Base-by-base conservation (phyloP, 23 red algal species). In the Chondrus crispus region DNA sequence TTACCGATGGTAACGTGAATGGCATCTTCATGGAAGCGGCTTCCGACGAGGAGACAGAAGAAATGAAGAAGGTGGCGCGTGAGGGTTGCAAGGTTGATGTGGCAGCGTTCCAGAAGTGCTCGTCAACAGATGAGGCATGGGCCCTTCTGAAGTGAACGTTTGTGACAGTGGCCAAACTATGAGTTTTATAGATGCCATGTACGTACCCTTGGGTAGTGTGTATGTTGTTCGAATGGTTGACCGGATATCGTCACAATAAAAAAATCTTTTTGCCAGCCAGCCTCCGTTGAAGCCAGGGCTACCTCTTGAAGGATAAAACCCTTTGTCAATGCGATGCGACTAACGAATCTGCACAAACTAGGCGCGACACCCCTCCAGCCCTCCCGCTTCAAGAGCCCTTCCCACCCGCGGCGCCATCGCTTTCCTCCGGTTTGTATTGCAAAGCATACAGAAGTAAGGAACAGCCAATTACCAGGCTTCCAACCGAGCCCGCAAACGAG, bases 11-110 rank as follows among this genome's bases (percentile, higher is more conserved):
- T 32, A 70, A 76, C 36, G 54, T 98, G 20, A 38, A 82, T 19
- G 96, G 96, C 4, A 81, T 91, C 22, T 98, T 98, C 57, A 95
- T 91, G 50, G 96, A 98, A 62, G 66, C 76, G 45, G 85, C 87
- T 46, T 94, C 84, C 24, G 91, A 60, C 10, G 93, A 90, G 35
- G 96, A 98, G 30, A 94, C 87, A 24, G 89, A 51, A 28, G 81
- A 90, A 5, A 79, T 98, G 80, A 93, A 94, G 81, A 78, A 72
- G 49, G 74, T 98, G 62, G 96, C 93, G 45, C 78, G 93, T 33
- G 72, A 93, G 19, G 84, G 68, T 33, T 93, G 88, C 2, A 57
- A 33, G 13, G 93, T 93, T n/a, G 93, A 98, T 68, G 54, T 70
- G 26, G 80, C 43, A 12, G 85, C 81, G 46, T 75, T 98, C 14